Percentiles rank a stretch among this genome's conserved stretches.
Conservation (phyloP, 129 eudicot species). For the Pseudognaphalium luteoalbum region DNA sequence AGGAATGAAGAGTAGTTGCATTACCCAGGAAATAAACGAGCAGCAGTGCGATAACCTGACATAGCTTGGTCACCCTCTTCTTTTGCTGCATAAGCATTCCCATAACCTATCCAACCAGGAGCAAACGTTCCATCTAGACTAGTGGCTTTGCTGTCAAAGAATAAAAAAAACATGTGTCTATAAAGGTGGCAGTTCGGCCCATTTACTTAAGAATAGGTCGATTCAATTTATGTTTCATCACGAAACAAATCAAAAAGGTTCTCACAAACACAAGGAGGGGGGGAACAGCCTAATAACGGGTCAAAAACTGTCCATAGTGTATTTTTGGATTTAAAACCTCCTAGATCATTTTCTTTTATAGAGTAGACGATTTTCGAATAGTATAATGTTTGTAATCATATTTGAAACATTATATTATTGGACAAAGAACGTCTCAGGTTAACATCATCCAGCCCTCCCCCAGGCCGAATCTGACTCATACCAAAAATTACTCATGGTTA, state of each 20-base stretch:
- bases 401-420: background rate
- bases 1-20: conserved; percentile 5
- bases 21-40: conserved; percentile 98
- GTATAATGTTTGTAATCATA: background rate
- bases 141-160: conserved; percentile 78
- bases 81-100: conserved; percentile 96
- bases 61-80: conserved; percentile 99
- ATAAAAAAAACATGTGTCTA: conserved; percentile 6
- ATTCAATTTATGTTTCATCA: background rate
- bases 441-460: background rate
- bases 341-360: background rate
- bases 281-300: background rate
- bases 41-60: conserved; percentile 97
- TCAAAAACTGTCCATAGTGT: background rate
- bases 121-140: conserved; percentile 87
- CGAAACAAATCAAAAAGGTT: background rate
- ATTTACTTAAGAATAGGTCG: background rate
- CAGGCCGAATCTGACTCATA: background rate
- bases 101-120: conserved; percentile 93
- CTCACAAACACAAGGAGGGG: too few species aligned
- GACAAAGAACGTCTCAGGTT: background rate
- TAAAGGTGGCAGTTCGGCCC: background rate
- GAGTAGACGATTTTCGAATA: background rate
- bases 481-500: background rate
- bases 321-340: background rate